phyloP scores from a whole-genome alignment of 352 stramenopile genomes.

The Blastocystis sp. region DNA sequence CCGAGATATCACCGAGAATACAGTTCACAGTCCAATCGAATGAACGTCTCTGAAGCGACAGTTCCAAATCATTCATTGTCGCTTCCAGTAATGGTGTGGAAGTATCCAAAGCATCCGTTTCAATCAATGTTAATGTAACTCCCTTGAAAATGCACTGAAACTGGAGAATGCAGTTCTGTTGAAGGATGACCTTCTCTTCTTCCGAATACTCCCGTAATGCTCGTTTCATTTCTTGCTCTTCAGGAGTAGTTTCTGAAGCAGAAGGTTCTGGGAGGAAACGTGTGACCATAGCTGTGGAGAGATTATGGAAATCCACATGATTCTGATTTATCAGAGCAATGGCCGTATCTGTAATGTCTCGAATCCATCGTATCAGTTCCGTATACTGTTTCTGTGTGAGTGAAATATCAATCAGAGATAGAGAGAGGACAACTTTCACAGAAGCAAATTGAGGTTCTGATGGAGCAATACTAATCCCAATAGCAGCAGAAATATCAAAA shows the following conservation, averaged over 20 bases:
- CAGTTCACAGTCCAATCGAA: neutral
- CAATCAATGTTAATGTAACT: neutral
- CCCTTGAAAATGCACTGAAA: neutral
- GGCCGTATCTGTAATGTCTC: neutral
- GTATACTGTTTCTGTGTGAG: neutral
- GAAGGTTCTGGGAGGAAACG: neutral
- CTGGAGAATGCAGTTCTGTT: neutral
- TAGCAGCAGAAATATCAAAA: neutral
- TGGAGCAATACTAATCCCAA: conserved; percentile 3
- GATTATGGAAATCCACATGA: neutral
- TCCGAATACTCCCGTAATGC: too few species aligned
- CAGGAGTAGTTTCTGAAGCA: too few species aligned
- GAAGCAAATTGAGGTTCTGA: conserved; percentile 2
- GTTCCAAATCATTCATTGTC: neutral
- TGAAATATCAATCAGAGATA: neutral
- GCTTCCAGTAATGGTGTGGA: too few species aligned
- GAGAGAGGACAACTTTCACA: neutral
- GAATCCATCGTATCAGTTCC: neutral
- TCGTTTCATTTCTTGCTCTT: too few species aligned
- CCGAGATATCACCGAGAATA: neutral
- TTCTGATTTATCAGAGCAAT: neutral
- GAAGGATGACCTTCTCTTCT: too few species aligned
- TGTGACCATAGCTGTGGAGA: neutral
- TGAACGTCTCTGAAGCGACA: neutral
- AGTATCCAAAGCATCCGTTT: too few species aligned